These are phyloP conservation scores for Rubroboletus pulcherrimus DNA, from an alignment of 768 basidiomycete genomes.

Conservation along the genomic window DNA sequence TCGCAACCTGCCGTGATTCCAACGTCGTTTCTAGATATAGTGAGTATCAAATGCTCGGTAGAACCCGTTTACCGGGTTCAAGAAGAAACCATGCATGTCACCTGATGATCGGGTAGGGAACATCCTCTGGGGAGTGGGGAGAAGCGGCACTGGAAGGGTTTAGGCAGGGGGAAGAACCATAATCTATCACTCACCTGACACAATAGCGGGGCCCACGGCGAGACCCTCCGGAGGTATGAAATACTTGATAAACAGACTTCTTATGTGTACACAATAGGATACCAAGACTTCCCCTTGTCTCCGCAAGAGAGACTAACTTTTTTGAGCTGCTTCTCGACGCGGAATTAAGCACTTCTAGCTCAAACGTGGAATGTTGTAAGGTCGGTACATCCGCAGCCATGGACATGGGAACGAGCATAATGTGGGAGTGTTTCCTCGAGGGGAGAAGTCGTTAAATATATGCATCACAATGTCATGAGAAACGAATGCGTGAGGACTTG, in stretches of 20 bases:
- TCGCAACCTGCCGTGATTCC: neutral
- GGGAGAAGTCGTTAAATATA: neutral
- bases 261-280: neutral
- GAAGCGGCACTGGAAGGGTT: neutral
- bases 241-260: neutral
- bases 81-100: constrained; percentile 3
- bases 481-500: no score
- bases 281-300: neutral
- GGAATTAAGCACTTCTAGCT: neutral
- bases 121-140: neutral
- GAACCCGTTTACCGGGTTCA: neutral
- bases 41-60: constrained; percentile 4
- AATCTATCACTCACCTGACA: constrained; percentile 11
- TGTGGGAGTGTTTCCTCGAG: neutral
- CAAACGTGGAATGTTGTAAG: neutral
- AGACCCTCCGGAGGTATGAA: neutral
- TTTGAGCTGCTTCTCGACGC: neutral
- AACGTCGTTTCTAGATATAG: constrained; percentile 3
- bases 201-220: neutral
- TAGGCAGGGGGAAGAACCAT: constrained; percentile 1
- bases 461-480: no score
- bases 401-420: neutral
- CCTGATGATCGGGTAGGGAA: neutral
- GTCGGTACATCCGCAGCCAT: neutral
- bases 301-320: constrained; percentile 8